Base-by-base conservation (phyloP, 2,329 filamentous ascomycete species). In the Atkinsonella hypoxylon region DNA sequence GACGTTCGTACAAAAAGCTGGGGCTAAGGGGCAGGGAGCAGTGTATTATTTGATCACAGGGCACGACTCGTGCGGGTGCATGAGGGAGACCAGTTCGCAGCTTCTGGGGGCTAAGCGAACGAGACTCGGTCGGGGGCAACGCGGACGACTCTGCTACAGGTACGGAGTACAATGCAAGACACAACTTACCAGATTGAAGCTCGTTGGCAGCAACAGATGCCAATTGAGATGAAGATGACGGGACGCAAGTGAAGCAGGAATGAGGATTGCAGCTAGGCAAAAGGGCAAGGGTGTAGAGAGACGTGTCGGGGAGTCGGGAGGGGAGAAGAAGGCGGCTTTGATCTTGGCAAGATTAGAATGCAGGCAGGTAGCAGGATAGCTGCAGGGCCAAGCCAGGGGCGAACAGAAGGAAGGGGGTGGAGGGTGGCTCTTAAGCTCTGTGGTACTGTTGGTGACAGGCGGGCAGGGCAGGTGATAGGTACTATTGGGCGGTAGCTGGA, bases 31-130 rank as follows among this genome's bases (percentile, higher is more conserved):
- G 43, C 47, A 38, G 30, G 26, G 8, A 26, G 26, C 26, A 26
- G 39, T 38, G 39, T 26, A 48, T 53, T 36, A 42, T 50, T 47
- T 53, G 30, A 26, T 20, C 18, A 26, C 30, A 42, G 11, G 48
- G 48, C 48, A 53, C 51, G 51, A 53, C 17, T 53, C 48, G 41
- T 53, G 48, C 48, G 48, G 40, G 51, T 45, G 36, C 51, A 48
- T 45, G 44, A 40, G 31, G 40, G 22, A 47, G 15, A 32, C 30
- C 36, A 39, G 34, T 40, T 50, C 47, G 39, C 48, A 31, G 48
- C 34, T 50, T 34, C 36, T 42, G 47, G 48, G 39, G 42, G 42
- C 8, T 17, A 36, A 40, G n/a, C 41, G 41, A 49, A 48, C 32
- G 47, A 18, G 30, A 42, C 39, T 26, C 11, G 30, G 26, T 18